A percentile compares a stretch with the other conserved stretches of the same genome.
phyloP scores from a whole-genome alignment of 345 rosid species.

The Salix caprea region DNA sequence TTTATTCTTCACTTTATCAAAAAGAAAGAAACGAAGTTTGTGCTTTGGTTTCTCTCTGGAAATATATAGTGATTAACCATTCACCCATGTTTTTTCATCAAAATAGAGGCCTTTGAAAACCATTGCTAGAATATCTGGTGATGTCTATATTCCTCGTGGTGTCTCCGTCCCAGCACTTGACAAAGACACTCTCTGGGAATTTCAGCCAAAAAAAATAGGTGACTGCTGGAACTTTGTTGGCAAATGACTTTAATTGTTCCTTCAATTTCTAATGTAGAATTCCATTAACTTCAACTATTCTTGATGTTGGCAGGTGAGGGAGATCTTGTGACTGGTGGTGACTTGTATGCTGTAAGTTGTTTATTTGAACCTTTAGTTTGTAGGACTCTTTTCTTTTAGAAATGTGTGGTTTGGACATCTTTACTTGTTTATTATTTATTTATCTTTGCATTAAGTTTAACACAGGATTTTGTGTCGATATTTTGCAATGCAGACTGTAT shows the following conservation, averaged over 20 bases:
- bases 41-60: neutral
- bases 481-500: constrained; percentile 65
- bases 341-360: constrained; percentile 90
- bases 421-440: neutral
- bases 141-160: constrained; percentile 99
- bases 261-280: neutral
- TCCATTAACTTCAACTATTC: constrained; percentile 18
- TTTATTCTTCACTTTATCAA: neutral
- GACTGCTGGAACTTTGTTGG: constrained; percentile 10
- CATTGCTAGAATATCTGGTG: constrained; percentile 87
- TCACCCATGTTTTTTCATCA: neutral
- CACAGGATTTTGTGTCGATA: constrained; percentile 14
- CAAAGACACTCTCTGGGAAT: constrained; percentile 91
- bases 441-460: neutral
- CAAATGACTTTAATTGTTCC: neutral
- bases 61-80: constrained; percentile 2
- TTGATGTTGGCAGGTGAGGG: constrained; percentile 68
- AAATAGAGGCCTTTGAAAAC: constrained; percentile 96
- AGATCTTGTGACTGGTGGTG: constrained; percentile 95
- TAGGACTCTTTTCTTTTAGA: neutral
- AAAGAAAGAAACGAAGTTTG: neutral
- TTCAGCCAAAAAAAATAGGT: constrained; percentile 89
- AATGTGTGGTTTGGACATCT: neutral
- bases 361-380: constrained; percentile 13
- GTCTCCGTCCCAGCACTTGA: constrained; percentile 97